Conservation (phyloP, 768 basidiomycete genomes). For the Chalciporus chontae region DNA sequence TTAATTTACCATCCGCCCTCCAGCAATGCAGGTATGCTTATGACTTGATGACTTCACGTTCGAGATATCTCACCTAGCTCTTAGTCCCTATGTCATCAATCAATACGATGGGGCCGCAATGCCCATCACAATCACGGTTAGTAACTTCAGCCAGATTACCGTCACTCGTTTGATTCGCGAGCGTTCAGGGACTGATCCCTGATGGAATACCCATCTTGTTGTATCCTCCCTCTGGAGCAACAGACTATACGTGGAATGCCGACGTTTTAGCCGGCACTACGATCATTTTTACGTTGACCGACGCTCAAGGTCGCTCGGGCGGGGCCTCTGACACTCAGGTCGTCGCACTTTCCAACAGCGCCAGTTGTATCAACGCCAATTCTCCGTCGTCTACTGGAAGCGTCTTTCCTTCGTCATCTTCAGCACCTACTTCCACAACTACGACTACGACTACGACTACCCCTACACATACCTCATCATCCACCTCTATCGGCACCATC, state of each 20-base stretch:
- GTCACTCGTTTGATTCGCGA: neutral
- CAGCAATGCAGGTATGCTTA: constrained; percentile 56
- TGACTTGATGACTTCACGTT: neutral
- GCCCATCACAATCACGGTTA: constrained; percentile 54
- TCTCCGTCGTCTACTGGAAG: constrained; percentile 54
- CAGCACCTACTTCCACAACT: constrained; percentile 13
- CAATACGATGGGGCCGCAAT: constrained; percentile 43
- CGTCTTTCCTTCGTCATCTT: constrained; percentile 19
- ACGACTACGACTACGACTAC: constrained; percentile 19
- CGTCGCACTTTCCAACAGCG: constrained; percentile 47
- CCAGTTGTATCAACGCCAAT: constrained; percentile 46
- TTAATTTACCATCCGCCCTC: constrained; percentile 48
- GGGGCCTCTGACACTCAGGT: constrained; percentile 53
- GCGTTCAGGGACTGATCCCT: constrained; percentile 56
- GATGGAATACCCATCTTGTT: constrained; percentile 51
- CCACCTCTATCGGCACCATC: constrained; percentile 43
- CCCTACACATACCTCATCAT: constrained; percentile 13
- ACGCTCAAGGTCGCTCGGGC: constrained; percentile 48
- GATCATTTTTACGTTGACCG: constrained; percentile 55
- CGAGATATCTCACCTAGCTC: constrained; percentile 4
- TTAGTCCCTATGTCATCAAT: constrained; percentile 46
- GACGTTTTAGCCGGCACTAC: constrained; percentile 56
- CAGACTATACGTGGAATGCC: constrained; percentile 51
- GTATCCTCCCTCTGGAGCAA: constrained; percentile 33
- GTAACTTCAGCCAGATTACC: constrained; percentile 13